Evolutionary conservation across 208 protist genomes (phyloP).

Genomic region (Leishmania braziliensis): DNA sequence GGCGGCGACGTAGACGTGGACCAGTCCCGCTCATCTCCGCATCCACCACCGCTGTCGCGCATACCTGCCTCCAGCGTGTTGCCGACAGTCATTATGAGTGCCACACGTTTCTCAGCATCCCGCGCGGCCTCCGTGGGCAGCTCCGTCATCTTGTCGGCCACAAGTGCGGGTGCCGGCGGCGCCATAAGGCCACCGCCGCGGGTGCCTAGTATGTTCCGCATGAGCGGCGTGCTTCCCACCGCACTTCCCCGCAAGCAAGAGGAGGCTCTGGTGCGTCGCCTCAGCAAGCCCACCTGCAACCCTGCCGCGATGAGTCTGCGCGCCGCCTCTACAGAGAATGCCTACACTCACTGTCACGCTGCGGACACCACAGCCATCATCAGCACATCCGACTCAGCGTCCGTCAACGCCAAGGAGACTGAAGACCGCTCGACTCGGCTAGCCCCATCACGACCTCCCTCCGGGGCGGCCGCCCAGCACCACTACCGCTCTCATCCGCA

Average conservation of each 20-base stretch:
- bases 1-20: background rate
- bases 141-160: background rate
- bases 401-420: background rate
- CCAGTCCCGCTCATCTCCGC: slow-evolving; percentile 6
- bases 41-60: slow-evolving; percentile 12
- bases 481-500: no score
- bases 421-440: background rate
- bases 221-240: slow-evolving; percentile 27
- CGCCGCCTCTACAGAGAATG: background rate
- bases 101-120: background rate
- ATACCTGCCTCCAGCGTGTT: background rate
- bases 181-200: slow-evolving; percentile 5
- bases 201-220: slow-evolving; percentile 34
- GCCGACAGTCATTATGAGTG: slow-evolving; percentile 14
- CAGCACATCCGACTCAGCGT: background rate
- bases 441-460: background rate
- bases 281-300: slow-evolving; percentile 35
- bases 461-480: background rate
- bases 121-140: background rate
- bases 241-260: slow-evolving; percentile 29
- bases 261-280: slow-evolving; percentile 28
- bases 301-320: slow-evolving; percentile 20
- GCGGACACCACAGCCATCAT: background rate
- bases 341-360: background rate
- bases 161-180: background rate